Evolutionary conservation across 2,329 filamentous ascomycete species (phyloP), one percentile per base, ranked within the genome.

Genomic region (Cladobotryum protrusum): DNA sequence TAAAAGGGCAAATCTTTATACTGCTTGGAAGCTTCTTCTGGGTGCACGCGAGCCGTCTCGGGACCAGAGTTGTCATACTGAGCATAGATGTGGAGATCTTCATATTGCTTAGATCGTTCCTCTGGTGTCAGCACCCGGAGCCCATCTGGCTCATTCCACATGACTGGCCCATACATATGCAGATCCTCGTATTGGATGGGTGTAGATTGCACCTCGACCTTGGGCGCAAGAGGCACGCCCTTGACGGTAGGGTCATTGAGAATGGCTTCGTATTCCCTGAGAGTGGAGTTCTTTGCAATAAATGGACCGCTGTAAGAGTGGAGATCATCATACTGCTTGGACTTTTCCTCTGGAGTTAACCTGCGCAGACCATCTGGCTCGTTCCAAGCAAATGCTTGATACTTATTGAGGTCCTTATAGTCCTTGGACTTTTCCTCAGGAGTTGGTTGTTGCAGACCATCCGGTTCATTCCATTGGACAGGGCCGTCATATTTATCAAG

Each of bases 341-440:
- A 62, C 14, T 56, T 47, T 24, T 66, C 62, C 43, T 67, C 61
- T 0, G 61, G 56, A 0, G 61, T 66, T 43, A 58, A 46, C 5
- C 48, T 50, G 3, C 60, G 61, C 12, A 66, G 57, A 14, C 63
- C 65, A 46, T 66, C 52, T 0, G 63, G 64, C 43, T 67, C 64
- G 36, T 59, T 62, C 57, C 60, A 66, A 17, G 47, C 45, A 11
- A 61, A 57, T 8, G 65, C 53, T 6, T 62, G 63, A 36, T 76
- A 76, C 14, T 66, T 63, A 15, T 65, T 59, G 5, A 76, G 60
- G 35, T 76, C 73, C 13, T 66, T 61, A 52, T 74, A 72, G 40
- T 63, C 56, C 45, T 67, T 68, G 14, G 66, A 67, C n/a, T 56
- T 49, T 40, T 70, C 65, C 43, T 67, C 63, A 1, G 62, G 39